Percentiles rank a stretch among this genome's conserved stretches.
phyloP scores from a whole-genome alignment of 139 green algal genomes.

The Ettlia oleoabundans region DNA sequence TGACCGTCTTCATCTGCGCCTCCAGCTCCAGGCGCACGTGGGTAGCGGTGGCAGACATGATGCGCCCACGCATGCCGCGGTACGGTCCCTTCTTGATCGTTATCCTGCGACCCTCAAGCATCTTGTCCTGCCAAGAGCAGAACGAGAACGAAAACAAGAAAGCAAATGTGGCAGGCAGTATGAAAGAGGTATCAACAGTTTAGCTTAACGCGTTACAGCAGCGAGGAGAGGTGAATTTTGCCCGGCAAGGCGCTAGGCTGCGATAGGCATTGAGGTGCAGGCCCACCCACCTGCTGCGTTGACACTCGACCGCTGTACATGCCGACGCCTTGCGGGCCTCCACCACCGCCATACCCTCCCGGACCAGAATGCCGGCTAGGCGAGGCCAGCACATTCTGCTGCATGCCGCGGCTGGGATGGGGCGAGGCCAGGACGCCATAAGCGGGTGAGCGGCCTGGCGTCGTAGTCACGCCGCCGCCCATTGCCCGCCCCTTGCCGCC shows the following conservation, averaged over 20 bases:
- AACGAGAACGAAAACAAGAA: background rate
- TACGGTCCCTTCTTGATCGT: constrained; percentile 71
- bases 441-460: constrained; percentile 17
- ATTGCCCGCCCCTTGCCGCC: constrained; percentile 34
- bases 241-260: too few relatives aligned
- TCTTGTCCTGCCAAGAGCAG: constrained; percentile 30
- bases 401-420: constrained; percentile 2
- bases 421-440: constrained; percentile 41
- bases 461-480: constrained; percentile 27
- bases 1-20: constrained; percentile 85
- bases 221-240: too few relatives aligned
- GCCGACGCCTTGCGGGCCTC: constrained; percentile 9
- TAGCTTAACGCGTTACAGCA: too few relatives aligned
- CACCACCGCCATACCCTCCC: constrained; percentile 17
- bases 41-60: constrained; percentile 83
- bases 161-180: too few relatives aligned
- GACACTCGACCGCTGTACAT: constrained; percentile 36
- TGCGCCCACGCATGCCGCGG: constrained; percentile 83
- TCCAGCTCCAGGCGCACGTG: constrained; percentile 89
- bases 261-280: too few relatives aligned
- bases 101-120: constrained; percentile 63
- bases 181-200: too few relatives aligned
- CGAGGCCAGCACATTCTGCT: constrained; percentile 21
- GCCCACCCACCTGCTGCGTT: constrained; percentile 23
- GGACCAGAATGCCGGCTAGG: constrained; percentile 2